Percentiles rank a stretch among this genome's conserved stretches.
phyloP scores from a whole-genome alignment of 1,284 basidiomycete genomes.

The Anthracocystis setariae region DNA sequence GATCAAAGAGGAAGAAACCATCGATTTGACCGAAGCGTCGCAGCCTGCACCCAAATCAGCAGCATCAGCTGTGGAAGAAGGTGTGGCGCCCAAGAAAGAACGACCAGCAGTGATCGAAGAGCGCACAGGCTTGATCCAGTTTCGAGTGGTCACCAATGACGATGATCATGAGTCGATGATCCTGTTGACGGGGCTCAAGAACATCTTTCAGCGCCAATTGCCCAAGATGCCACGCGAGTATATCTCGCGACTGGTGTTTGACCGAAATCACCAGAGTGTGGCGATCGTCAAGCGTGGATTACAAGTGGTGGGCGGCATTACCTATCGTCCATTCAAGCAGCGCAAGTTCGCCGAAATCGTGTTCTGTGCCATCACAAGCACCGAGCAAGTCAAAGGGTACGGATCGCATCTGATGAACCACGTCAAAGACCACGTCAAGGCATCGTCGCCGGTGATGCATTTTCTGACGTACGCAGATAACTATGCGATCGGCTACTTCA shows the following conservation, averaged over 20 bases:
- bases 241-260: conserved; percentile 93
- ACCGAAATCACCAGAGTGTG: conserved; percentile 87
- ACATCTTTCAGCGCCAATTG: conserved; percentile 94
- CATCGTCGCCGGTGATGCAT: conserved; percentile 84
- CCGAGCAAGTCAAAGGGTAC: conserved; percentile 98
- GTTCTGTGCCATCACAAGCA: conserved; percentile 96
- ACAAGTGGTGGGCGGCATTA: conserved; percentile 97
- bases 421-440: conserved; percentile 90
- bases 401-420: conserved; percentile 99
- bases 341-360: conserved; percentile 97
- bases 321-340: conserved; percentile 93
- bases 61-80: conserved; percentile 42
- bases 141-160: conserved; percentile 87
- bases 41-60: conserved; percentile 37
- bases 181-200: conserved; percentile 92
- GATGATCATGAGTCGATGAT: conserved; percentile 76
- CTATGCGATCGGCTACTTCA: conserved; percentile 98
- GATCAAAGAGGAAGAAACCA: conserved; percentile 44
- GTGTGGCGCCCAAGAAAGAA: conserved; percentile 51
- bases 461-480: conserved; percentile 99
- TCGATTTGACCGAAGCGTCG: conserved; percentile 41
- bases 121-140: conserved; percentile 82
- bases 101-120: conserved; percentile 82
- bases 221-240: conserved; percentile 99
- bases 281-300: conserved; percentile 95